A percentile compares a stretch with the other conserved stretches of the same genome.
Evolutionary conservation across 1,284 basidiomycete species (phyloP).

Genomic region (Trametes polyzona): DNA sequence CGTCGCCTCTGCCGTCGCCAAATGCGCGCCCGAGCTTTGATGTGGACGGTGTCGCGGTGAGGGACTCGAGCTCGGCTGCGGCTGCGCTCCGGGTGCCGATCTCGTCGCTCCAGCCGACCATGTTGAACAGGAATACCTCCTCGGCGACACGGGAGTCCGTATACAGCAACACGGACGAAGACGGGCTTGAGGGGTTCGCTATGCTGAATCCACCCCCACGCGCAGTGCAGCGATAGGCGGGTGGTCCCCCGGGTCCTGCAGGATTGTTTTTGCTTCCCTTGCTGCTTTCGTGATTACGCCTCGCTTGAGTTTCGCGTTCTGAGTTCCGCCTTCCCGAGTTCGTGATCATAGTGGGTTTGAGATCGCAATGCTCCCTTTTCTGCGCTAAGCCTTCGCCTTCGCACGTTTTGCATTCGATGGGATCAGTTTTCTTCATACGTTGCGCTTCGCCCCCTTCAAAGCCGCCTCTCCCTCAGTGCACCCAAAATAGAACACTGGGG

Average conservation of each 20-base stretch:
- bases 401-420: neutral
- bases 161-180: conserved; percentile 9
- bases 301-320: neutral
- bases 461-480: neutral
- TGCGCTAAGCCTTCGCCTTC: too few species aligned
- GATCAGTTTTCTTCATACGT: neutral
- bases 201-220: conserved; percentile 18
- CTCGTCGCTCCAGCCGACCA: neutral
- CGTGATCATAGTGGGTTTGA: neutral
- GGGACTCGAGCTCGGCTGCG: conserved; percentile 1
- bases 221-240: neutral
- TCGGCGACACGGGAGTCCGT: conserved; percentile 12
- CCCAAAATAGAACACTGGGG: too few species aligned
- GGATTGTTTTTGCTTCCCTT: neutral
- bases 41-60: conserved; percentile 4
- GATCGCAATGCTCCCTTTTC: neutral
- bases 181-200: conserved; percentile 16
- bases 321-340: neutral
- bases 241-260: too few species aligned
- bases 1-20: conserved; percentile 30
- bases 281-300: neutral
- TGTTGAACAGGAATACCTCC: conserved; percentile 4
- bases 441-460: neutral
- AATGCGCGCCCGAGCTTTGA: conserved; percentile 19
- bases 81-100: neutral